These are phyloP conservation scores for Monosporascus sp. DNA, from an alignment of 2,329 filamentous ascomycete species.

Conservation along the genomic window DNA sequence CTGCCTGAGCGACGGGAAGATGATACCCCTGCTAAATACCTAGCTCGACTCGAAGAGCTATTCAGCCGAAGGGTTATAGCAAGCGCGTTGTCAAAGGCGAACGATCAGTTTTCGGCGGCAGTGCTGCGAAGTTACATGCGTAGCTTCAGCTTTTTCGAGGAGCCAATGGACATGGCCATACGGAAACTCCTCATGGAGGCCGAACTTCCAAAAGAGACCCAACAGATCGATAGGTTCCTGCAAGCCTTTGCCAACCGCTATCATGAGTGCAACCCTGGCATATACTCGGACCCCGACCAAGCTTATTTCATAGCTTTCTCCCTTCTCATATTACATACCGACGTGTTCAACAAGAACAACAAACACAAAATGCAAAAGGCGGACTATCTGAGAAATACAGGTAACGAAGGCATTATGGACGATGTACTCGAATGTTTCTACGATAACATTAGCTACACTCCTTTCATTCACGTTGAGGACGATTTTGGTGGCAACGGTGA, in stretches of 20 bases:
- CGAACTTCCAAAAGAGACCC: constrained; percentile 92
- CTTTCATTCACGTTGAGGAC: constrained; percentile 96
- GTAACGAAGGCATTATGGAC: constrained; percentile 85
- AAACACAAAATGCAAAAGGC: constrained; percentile 97
- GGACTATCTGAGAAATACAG: constrained; percentile 93
- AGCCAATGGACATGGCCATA: constrained; percentile 96
- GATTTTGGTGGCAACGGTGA: constrained; percentile 76
- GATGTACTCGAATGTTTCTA: constrained; percentile 95
- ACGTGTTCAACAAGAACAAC: constrained; percentile 99
- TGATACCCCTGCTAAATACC: constrained; percentile 85
- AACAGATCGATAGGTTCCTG: constrained; percentile 92
- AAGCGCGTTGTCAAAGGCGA: constrained; percentile 77
- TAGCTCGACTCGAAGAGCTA: constrained; percentile 75
- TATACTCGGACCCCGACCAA: constrained; percentile 85
- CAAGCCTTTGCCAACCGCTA: constrained; percentile 95
- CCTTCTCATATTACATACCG: constrained; percentile 90
- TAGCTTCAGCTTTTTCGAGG: constrained; percentile 89
- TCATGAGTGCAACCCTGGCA: constrained; percentile 95
- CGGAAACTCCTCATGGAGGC: constrained; percentile 95
- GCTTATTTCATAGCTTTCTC: constrained; percentile 99
- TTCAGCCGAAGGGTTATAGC: constrained; percentile 80
- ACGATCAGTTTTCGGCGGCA: constrained; percentile 74
- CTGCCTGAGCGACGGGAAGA: constrained; percentile 78
- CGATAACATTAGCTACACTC: constrained; percentile 97
- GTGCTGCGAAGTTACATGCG: constrained; percentile 94